phyloP scores from a whole-genome alignment of 164 flowering plant genomes.

The Magnolia sinica region DNA sequence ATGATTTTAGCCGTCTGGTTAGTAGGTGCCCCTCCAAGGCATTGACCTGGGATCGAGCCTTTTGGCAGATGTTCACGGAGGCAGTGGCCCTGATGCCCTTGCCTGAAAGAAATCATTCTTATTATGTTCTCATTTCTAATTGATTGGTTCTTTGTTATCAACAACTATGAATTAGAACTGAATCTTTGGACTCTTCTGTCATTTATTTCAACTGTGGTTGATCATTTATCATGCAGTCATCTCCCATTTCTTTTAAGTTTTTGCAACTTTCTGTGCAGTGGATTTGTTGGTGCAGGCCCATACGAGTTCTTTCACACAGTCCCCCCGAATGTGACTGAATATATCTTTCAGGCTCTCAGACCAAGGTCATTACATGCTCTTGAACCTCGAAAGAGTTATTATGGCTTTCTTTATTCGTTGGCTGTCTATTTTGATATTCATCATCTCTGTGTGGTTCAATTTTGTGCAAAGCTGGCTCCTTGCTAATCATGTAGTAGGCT shows the following conservation, averaged over 20 bases:
- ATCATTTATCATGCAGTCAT: neutral
- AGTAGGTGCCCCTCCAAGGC: too few species aligned
- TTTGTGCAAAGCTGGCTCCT: neutral
- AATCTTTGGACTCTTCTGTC: neutral
- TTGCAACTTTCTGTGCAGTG: constrained; percentile 29
- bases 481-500: neutral
- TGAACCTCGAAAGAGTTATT: neutral
- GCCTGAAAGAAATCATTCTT: too few species aligned
- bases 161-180: neutral
- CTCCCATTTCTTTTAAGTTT: neutral
- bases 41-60: too few species aligned
- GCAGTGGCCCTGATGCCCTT: too few species aligned
- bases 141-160: neutral
- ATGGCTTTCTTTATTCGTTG: neutral
- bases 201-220: neutral
- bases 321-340: constrained; percentile 67
- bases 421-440: neutral
- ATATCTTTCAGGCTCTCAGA: constrained; percentile 65
- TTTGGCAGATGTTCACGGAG: too few species aligned
- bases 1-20: too few species aligned
- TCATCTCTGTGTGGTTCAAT: neutral
- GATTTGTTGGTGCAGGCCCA: constrained; percentile 32
- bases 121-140: neutral
- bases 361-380: constrained; percentile 43
- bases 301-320: constrained; percentile 42